phyloP scores from a whole-genome alignment of 768 basidiomycete species.

The Kwoniella sp. region DNA sequence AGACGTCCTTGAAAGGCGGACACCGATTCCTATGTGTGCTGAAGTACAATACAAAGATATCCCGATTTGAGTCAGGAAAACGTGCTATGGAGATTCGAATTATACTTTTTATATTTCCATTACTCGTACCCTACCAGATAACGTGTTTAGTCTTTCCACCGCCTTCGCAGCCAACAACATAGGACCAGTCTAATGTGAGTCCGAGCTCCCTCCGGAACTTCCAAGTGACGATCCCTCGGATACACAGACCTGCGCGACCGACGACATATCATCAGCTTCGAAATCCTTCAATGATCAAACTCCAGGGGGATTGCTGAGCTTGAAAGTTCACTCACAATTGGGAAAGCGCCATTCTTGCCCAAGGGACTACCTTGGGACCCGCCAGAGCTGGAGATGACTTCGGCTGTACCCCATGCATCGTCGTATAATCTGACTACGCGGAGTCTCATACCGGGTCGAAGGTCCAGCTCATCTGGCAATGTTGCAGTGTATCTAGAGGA shows the following conservation, averaged over 20 bases:
- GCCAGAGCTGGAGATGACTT: conserved; percentile 26
- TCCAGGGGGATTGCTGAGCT: neutral
- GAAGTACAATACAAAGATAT: too few species aligned
- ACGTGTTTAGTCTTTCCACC: too few species aligned
- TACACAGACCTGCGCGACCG: conserved; percentile 32
- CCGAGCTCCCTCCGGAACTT: conserved; percentile 1
- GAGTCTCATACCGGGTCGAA: conserved; percentile 54
- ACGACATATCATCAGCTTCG: neutral
- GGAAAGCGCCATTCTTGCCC: conserved; percentile 52
- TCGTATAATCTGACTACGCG: conserved; percentile 52
- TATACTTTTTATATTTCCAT: too few species aligned
- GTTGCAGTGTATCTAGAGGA: conserved; percentile 45
- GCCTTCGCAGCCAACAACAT: too few species aligned
- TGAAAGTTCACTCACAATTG: conserved; percentile 43
- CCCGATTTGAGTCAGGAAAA: too few species aligned
- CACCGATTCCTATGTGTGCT: too few species aligned
- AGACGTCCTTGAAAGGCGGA: too few species aligned
- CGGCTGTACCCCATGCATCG: conserved; percentile 55
- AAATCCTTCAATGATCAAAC: neutral
- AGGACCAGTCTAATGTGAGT: neutral
- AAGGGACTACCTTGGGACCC: conserved; percentile 20
- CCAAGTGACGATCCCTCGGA: conserved; percentile 26
- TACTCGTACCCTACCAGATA: too few species aligned
- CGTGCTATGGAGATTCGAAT: too few species aligned
- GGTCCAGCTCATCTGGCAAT: conserved; percentile 54